A percentile compares a stretch with the other conserved stretches of the same genome.
Conservation (phyloP, 768 basidiomycete species). For the Termitomyces titanicus region DNA sequence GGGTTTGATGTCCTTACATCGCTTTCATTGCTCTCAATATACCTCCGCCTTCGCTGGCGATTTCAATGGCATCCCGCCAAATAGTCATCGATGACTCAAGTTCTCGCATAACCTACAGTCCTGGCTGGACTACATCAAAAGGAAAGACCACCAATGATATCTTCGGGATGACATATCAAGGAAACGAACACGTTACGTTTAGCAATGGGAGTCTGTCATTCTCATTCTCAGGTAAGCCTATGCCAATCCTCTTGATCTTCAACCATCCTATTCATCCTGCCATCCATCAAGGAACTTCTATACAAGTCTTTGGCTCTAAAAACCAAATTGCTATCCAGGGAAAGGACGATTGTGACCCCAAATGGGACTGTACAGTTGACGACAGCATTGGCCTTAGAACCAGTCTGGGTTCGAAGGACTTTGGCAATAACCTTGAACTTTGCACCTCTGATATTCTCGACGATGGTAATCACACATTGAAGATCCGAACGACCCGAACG, state of each 20-base stretch:
- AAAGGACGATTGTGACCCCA: neutral
- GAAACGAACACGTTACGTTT: neutral
- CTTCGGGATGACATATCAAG: neutral
- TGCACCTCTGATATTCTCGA: neutral
- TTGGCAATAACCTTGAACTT: neutral
- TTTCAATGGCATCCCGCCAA: neutral
- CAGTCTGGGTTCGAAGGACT: neutral
- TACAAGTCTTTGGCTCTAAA: neutral
- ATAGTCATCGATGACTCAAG: neutral
- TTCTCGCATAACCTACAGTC: neutral
- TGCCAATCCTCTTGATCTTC: neutral
- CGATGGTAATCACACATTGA: neutral
- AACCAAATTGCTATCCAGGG: neutral
- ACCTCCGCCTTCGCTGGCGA: neutral
- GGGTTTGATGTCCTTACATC: neutral
- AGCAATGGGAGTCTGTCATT: neutral
- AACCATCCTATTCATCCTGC: neutral
- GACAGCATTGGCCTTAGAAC: neutral
- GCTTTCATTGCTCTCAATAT: no score
- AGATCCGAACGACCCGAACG: neutral
- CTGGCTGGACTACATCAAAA: neutral
- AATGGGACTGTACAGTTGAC: neutral
- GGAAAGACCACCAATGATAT: neutral
- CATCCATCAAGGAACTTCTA: neutral
- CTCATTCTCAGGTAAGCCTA: neutral